Conservation (phyloP, 805 yeast species). For the Ogataea zsoltii region DNA sequence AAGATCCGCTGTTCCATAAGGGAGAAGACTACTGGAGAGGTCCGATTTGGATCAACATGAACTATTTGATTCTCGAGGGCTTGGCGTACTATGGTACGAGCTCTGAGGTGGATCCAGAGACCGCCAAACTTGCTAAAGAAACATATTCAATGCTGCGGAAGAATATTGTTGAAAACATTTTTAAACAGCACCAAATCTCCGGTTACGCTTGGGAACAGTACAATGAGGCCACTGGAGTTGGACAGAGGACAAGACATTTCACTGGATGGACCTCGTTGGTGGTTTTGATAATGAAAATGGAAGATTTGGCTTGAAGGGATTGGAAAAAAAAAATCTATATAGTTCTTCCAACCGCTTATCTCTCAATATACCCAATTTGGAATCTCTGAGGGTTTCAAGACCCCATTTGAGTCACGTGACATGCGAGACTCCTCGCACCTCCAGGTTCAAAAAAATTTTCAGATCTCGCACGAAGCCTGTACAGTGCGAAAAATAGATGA, state of each 20-base stretch:
- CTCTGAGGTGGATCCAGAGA: conserved; percentile 34
- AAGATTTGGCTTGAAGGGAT: conserved; percentile 37
- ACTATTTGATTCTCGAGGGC: conserved; percentile 76
- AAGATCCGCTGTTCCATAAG: conserved; percentile 63
- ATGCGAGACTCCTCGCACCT: conserved; percentile 2
- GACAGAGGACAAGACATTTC: conserved; percentile 84
- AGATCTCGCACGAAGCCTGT: conserved; percentile 5
- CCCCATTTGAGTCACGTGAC: conserved; percentile 9
- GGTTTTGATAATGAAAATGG: conserved; percentile 81
- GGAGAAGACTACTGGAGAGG: conserved; percentile 97
- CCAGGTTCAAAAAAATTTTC: conserved; percentile 10
- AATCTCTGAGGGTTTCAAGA: conserved; percentile 3
- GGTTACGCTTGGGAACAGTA: conserved; percentile 94
- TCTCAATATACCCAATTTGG: neutral
- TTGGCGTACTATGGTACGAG: conserved; percentile 52
- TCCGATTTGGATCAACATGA: conserved; percentile 89
- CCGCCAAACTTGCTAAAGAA: conserved; percentile 41
- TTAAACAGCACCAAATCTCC: conserved; percentile 65
- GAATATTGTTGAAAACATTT: conserved; percentile 69
- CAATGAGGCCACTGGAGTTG: conserved; percentile 70
- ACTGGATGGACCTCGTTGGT: conserved; percentile 93
- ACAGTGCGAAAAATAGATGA: conserved; percentile 3
- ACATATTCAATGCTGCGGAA: conserved; percentile 60
- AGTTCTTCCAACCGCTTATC: neutral
- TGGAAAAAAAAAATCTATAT: neutral